Base-by-base conservation (phyloP, 148 eudicot species). In the Chenopodium formosanum region DNA sequence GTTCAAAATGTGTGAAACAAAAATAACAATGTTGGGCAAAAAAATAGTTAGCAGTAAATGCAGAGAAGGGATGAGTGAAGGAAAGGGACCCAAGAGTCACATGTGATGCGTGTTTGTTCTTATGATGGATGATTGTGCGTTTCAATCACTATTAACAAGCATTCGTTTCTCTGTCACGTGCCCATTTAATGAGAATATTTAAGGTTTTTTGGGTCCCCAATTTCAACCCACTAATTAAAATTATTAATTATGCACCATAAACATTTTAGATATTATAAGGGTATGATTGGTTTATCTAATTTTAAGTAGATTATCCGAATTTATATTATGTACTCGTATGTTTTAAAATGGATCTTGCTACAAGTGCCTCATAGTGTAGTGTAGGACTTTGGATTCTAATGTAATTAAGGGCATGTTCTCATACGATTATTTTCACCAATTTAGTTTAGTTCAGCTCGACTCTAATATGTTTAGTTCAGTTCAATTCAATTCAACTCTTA, bases 101-200 rank as follows among this genome's bases (percentile, higher is more conserved):
- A 83, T 78, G 85, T 81, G 79, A 63, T 83, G 73, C 85, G 78
- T 83, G 85, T 50, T 72, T 83, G 85, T 50, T 72, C 19, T 63
- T 37, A 58, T 53, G 47, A 70, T 56, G 53, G 12, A 75, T 82
- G 64, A 73, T 64, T 71, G 76, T 69, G 63, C 23, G 2, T 66
- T 63, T 73, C 77, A 64, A 63, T 44, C 23, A 56, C 60, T 19
- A 19, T 13, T 34, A 82, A 72, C 66, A 73, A 83, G 67, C 78
- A 78, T 83, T 83, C 72, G 73, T 82, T 69, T 32, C 81, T 65
- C 58, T 17, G 40, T 83, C 85, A 83, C 85, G 78, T 83, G 85
- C 69, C 74, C 74, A 78, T 83, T 83, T 72, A 83, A 22, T 78
- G 78, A 60, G n/a, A 27, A 60, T 82, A 69, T 70, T 68, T 68